Percentiles rank a stretch among this genome's conserved stretches.
Evolutionary conservation across 1,139 yeast genomes (phyloP).

Genomic region (Suhomyces guaymorum): DNA sequence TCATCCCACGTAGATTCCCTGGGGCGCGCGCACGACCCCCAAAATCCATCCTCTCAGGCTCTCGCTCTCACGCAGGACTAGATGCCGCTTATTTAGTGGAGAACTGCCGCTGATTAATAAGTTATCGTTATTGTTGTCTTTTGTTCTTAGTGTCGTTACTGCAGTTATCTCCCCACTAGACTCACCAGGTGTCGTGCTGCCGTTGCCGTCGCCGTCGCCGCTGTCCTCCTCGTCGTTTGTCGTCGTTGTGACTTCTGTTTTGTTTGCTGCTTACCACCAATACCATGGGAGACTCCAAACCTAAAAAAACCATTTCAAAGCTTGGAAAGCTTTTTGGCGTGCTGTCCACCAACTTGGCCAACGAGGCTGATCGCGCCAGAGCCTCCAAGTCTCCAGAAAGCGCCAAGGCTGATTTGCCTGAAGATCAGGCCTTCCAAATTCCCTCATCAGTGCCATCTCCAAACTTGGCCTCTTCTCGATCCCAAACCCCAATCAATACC

Average conservation of each 20-base stretch:
- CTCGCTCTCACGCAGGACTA: too few relatives aligned
- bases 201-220: conserved; percentile 5
- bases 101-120: not conserved
- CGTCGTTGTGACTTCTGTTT: conserved; percentile 4
- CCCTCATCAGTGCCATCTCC: conserved; percentile 5
- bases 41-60: too few relatives aligned
- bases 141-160: not conserved
- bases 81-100: too few relatives aligned
- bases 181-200: conserved; percentile 4
- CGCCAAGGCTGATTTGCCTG: not conserved
- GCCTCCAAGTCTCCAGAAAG: conserved; percentile 1
- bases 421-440: not conserved
- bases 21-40: conserved; percentile 5
- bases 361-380: conserved; percentile 7
- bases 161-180: too few relatives aligned
- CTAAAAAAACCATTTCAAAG: conserved; percentile 32
- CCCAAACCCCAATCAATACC: conserved; percentile 19
- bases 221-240: conserved; percentile 6
- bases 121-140: not conserved
- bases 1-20: too few relatives aligned
- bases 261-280: not conserved
- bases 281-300: conserved; percentile 30
- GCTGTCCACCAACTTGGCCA: conserved; percentile 27
- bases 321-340: conserved; percentile 39
- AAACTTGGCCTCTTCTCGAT: conserved; percentile 13